Base-by-base conservation (phyloP, 2,329 filamentous ascomycete genomes). In the Tetracladium maxilliforme region DNA sequence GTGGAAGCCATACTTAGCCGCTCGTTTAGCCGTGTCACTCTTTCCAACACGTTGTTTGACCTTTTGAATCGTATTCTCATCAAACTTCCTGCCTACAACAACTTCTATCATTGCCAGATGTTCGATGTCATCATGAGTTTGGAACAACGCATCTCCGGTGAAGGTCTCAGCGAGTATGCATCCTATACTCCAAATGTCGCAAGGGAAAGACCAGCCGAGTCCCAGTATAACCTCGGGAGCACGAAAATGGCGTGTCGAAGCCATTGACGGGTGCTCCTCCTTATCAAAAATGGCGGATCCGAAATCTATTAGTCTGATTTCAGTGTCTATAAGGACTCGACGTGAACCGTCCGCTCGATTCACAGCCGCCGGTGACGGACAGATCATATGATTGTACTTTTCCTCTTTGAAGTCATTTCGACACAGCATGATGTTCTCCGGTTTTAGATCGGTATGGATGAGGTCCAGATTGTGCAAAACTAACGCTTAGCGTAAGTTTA, bases 391-490 rank as follows among this genome's bases (percentile, higher is more conserved):
- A 42, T 74, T 76, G 41, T 78, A 79, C 3, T 70, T 77, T 38
- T 77, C 78, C 3, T 70, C 75, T 42, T 78, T 72, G 35, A 76
- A 78, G 4, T 60, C 52, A 37, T 63, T 70, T 33, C 74, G 61
- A 34, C 70, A 72, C 8, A 79, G 57, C 15, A 79, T 56, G 32
- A 79, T 78, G 37, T 78, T 78, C 41, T 78, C 72, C 0, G 72
- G 72, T 42, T 78, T 78, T 23, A 78, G 49, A 44, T 78, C 72
- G 7, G 90, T 98, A 48, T 98, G 90, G 32, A 98, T 94, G 36
- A 98, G 68, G 48, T 95, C 93, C 11, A 98, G 67, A 51, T 98
- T 90, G 47, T 98, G 90, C 13, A 98, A 63, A 51, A 95, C n/a
- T n/a, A n/a, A n/a, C n/a, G n/a, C n/a, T n/a, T n/a, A n/a, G n/a